Base-by-base conservation (phyloP, 768 basidiomycete species). In the Tricholoma bakamatsutake region DNA sequence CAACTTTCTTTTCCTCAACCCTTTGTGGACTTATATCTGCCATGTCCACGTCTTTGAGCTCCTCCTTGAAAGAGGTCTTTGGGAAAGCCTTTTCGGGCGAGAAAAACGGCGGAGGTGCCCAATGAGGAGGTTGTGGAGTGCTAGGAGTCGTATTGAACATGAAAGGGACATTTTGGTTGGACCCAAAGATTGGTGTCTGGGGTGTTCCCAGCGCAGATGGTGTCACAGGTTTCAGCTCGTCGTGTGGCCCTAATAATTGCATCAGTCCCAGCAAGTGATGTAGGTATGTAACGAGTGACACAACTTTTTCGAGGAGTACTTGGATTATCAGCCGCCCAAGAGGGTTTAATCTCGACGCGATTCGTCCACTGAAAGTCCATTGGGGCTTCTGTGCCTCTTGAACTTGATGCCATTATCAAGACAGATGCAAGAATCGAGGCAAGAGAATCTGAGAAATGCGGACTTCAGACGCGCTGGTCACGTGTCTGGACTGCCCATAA, bases 281-380 rank as follows among this genome's bases (percentile, higher is more conserved):
- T 43, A 21, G 52, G 52, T 50, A 47, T n/a, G n/a, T n/a, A n/a
- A n/a, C 31, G 40, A 34, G 15, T 17, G 35, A 53, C 18, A 72
- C 64, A 74, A 90, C 88, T 84, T 80, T 90, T 90, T 64, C 77
- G 76, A 33, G 84, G 80, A 24, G 83, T 80, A 62, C 69, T 76
- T n/a, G 75, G 65, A 49, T 81, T 78, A 24, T 81, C 78, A 18
- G 59, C 54, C 21, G 64, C 55, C 88, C 87, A 89, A 2, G 77
- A 80, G 2, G 85, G 82, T 64, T 75, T 81, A 54, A 76, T 70
- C 35, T 69, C 66, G 53, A 81, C 78, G 24, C 89, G 79, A 61
- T 84, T 82, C 8, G 90, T 92, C 74, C 85, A 92, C 67, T 92
- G 83, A 69, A 84, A 93, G 69, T 93, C 90, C 91, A 93, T 93